Percentiles rank a stretch among this genome's conserved stretches.
Evolutionary conservation across 148 eudicot species (phyloP).

Genomic region (Rhododendron vialii): DNA sequence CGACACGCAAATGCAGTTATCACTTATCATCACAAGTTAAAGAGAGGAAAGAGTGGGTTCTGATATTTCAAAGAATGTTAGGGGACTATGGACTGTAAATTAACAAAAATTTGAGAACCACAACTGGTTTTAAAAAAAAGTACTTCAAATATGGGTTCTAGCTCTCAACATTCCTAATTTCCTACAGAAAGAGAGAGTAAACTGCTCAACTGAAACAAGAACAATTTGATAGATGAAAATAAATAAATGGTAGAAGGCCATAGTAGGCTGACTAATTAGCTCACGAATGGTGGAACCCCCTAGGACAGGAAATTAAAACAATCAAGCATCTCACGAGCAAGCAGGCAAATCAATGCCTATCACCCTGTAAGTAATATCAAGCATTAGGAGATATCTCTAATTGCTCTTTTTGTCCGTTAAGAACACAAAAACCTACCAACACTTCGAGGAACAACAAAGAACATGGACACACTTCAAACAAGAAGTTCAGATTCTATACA

Average conservation of each 20-base stretch:
- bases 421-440: not conserved
- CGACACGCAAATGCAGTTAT: not conserved
- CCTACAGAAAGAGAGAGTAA: not conserved
- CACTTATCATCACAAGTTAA: not conserved
- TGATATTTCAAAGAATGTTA: not conserved
- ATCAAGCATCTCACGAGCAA: not conserved
- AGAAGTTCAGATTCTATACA: not conserved
- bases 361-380: not conserved
- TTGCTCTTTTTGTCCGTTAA: not conserved
- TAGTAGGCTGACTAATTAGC: not conserved
- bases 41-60: not conserved
- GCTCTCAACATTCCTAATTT: not conserved
- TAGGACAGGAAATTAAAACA: not conserved
- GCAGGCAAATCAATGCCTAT: not conserved
- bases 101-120: no score
- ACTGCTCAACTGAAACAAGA: not conserved
- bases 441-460: not conserved
- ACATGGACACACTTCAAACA: not conserved
- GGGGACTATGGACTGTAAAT: not conserved
- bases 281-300: not conserved
- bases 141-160: not conserved
- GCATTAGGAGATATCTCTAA: not conserved
- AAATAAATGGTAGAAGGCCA: not conserved
- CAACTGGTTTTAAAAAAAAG: not conserved
- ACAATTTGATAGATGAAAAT: not conserved